Base-by-base conservation (phyloP, 192 early-diverging fungal species). In the Rhizophagus clarus region DNA sequence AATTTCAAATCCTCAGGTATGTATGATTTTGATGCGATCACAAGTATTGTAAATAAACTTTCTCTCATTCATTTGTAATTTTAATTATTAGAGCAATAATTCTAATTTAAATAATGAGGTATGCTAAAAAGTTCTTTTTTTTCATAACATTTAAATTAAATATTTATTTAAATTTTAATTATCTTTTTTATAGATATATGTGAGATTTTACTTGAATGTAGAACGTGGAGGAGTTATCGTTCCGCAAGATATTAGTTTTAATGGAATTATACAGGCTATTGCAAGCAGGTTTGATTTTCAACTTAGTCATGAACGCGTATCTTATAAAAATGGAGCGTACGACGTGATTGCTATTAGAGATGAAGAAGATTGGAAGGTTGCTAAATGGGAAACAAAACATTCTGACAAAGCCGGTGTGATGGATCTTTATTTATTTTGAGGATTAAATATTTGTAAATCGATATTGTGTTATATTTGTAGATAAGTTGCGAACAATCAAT, bases 361-460 rank as follows among this genome's bases (percentile, higher is more conserved):
- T 72, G 71, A 68, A 61, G 78, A 79, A 61, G 79, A 72, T 79
- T 71, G 60, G 73, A 49, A 26, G 11, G 45, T 70, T 12, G 49
- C 69, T 7, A 56, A 56, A 12, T 56, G 51, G 51, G 51, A 56
- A 56, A 22, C 17, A 56, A 56, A 22, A 56, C 17, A 56, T 56
- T 56, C 51, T 4, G 20, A 56, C n/a, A 56, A 22, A 22, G 17
- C 51, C 17, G 51, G 51, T 56, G 51, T 56, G 42, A 45, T 45
- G 17, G 51, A 56, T 1, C 51, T 56, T 56, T 56, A 56, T 56
- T 56, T 56, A 6, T 20, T 15, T 56, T 56, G 51, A 56, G 51
- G 51, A 56, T 14, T 5, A 15, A 15, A 49, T 49, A 49, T 49
- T 49, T 34, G 34, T 49, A 49, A 49, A 3, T 22, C 2, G 5